Evolutionary conservation across 208 protist species (phyloP), one percentile per base, ranked within the genome.

Genomic region (Crithidia sp.): DNA sequence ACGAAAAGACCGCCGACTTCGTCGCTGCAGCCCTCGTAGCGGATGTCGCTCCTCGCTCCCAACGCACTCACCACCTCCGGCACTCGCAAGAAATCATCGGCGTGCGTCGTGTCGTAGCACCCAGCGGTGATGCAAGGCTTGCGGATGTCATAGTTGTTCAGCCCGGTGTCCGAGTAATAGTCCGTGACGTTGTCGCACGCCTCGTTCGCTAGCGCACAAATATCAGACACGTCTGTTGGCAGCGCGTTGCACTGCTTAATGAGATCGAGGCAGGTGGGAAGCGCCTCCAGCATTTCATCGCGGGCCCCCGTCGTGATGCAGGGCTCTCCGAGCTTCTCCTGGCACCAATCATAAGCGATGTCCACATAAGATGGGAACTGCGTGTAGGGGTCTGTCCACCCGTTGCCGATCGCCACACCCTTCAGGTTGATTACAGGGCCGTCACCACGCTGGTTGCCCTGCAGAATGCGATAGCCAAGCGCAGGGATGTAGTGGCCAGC

Each of bases 61-160:
- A 98, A 85, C 43, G 74, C 65, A 2, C 12, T n/a, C 62, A 86
- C 81, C 37, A 93, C 83, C 55, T 81, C 71, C 1, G 52, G 28
- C n/a, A 67, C 36, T 76, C 83, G 80, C 57, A 96, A 79, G 76
- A 89, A 97, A 12, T 7, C 59, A 37, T 67, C 56, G 2, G 88
- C 53, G 50, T 72, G 54, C 19, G 63, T 72, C 54, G 94, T 90
- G 67, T 96, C 70, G 74, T 98, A 98, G 86, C 95, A 98, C 37
- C 96, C 70, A 8, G 49, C 62, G 5, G 72, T 64, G 39, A 50
- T 71, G 79, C 92, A 93, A 6, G 52, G 45, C 56, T 79, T 79
- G 72, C 90, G 83, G 5, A 97, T 85, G 76, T 97, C 95, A 67
- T 98, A 98, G 49, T 39, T 71, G 84, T 98, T 98, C 45, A 52